Evolutionary conservation across 768 basidiomycete genomes (phyloP), one percentile per base, ranked within the genome.

Genomic region (Suillus ampliporus): DNA sequence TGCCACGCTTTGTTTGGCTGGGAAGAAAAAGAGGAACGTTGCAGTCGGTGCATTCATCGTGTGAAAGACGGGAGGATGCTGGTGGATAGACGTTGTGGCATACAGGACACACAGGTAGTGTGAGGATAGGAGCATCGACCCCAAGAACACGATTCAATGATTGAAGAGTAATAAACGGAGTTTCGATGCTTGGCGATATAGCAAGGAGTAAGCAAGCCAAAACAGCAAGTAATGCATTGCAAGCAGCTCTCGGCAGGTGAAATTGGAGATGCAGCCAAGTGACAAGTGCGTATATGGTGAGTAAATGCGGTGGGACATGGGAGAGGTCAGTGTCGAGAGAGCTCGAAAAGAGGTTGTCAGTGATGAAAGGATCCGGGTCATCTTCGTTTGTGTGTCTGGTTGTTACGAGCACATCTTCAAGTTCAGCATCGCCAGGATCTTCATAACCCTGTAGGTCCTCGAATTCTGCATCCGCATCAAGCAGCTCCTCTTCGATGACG

Each of bases 201-300:
- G 63, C 60, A 8, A 54, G 15, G 1, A 74, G 48, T 2, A 71
- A 60, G 31, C 71, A 50, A 1, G 53, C 58, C 14, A 74, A 37
- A n/a, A 67, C 61, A 0, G 62, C 61, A 0, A 74, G 44, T 1
- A 74, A 58, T 0, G 71, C 67, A 53, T 65, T 72, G 47, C 74
- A 75, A 11, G 73, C 72, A 13, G 67, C 63, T 35, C 70, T 71
- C 0, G 73, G 67, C 2, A 74, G 65, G 23, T 72, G 71, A 60
- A 65, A 75, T 23, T 70, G 68, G 1, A 68, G 21, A 52, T 75
- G 73, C 2, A 75, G 66, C 74, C 73, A 75, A 2, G 67, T 41
- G 6, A 73, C 68, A 0, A 72, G 34, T 2, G 68, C 26, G 46
- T 75, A 74, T 17, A 73, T 61, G 1, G 64, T n/a, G 47, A 70